These are phyloP conservation scores for Parietaria judaica DNA, from an alignment of 306 rosid genomes.

Conservation along the genomic window DNA sequence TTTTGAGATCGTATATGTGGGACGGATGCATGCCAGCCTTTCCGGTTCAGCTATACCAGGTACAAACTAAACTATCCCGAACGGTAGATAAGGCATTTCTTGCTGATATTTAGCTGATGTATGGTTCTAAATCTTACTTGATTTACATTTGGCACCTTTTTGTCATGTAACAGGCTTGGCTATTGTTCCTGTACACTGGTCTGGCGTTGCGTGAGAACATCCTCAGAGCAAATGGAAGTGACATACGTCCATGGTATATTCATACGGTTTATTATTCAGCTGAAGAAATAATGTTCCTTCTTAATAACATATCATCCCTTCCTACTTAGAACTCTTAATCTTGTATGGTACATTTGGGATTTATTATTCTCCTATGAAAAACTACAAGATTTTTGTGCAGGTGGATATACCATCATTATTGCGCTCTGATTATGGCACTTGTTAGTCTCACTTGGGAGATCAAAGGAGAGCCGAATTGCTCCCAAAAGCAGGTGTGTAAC, in stretches of 20 bases:
- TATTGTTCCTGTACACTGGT: slow-evolving; percentile 90
- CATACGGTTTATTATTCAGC: not conserved
- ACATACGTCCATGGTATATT: slow-evolving; percentile 87
- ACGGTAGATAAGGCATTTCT: slow-evolving; percentile 4
- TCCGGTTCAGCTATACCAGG: slow-evolving; percentile 96
- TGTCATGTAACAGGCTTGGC: slow-evolving; percentile 67
- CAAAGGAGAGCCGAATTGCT: slow-evolving; percentile 87
- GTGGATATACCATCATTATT: slow-evolving; percentile 99
- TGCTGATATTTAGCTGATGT: slow-evolving; percentile 9
- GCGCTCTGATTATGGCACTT: slow-evolving; percentile 92
- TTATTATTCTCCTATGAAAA: not conserved
- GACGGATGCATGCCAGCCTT: slow-evolving; percentile 92
- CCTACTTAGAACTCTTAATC: not conserved
- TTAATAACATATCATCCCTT: not conserved
- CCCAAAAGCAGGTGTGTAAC: slow-evolving; percentile 67
- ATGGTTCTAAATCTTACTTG: slow-evolving; percentile 13
- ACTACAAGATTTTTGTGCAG: slow-evolving; percentile 31
- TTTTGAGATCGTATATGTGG: slow-evolving; percentile 85
- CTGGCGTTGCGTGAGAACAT: slow-evolving; percentile 94
- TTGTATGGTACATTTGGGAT: not conserved
- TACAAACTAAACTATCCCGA: slow-evolving; percentile 11
- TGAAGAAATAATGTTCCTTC: not conserved
- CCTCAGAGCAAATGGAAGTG: slow-evolving; percentile 88
- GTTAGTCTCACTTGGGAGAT: slow-evolving; percentile 99
- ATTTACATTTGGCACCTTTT: slow-evolving; percentile 17